These are phyloP conservation scores for Mycosphaerelloides madeirae DNA, from an alignment of 2,329 filamentous ascomycete genomes.

Conservation along the genomic window DNA sequence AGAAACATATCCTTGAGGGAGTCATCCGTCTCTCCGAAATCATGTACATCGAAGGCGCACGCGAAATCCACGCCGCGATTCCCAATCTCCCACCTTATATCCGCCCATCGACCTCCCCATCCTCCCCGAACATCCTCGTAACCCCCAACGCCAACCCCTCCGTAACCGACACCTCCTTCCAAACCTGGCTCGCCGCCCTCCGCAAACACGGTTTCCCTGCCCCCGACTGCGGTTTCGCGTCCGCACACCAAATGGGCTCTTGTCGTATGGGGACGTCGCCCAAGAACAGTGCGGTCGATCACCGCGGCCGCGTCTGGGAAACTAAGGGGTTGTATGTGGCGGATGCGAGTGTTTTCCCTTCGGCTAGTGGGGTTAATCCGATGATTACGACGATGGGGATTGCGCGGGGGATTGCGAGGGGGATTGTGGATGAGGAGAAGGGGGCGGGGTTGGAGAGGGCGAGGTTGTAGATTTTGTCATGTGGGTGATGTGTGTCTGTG, in stretches of 20 bases:
- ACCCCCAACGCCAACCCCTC: constrained; percentile 21
- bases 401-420: constrained; percentile 59
- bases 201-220: constrained; percentile 48
- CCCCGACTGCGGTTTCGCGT: constrained; percentile 54
- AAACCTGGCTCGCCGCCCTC: constrained; percentile 53
- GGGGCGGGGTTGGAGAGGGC: background rate
- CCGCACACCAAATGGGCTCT: constrained; percentile 78
- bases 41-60: constrained; percentile 70
- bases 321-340: constrained; percentile 62
- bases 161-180: constrained; percentile 57
- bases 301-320: constrained; percentile 55
- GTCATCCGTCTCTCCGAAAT: constrained; percentile 69
- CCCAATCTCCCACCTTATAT: constrained; percentile 62
- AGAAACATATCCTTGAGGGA: constrained; percentile 66
- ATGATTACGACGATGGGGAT: constrained; percentile 75
- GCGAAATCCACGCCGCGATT: constrained; percentile 68
- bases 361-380: constrained; percentile 73
- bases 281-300: constrained; percentile 42
- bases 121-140: constrained; percentile 14
- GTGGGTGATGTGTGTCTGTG: background rate
- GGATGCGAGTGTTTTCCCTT: constrained; percentile 72
- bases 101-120: constrained; percentile 30
- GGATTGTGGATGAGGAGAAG: constrained; percentile 38
- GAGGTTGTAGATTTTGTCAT: constrained; percentile 4
- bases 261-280: constrained; percentile 62